These are phyloP conservation scores for Suillus subalutaceus DNA, from an alignment of 768 basidiomycete species.

Conservation along the genomic window DNA sequence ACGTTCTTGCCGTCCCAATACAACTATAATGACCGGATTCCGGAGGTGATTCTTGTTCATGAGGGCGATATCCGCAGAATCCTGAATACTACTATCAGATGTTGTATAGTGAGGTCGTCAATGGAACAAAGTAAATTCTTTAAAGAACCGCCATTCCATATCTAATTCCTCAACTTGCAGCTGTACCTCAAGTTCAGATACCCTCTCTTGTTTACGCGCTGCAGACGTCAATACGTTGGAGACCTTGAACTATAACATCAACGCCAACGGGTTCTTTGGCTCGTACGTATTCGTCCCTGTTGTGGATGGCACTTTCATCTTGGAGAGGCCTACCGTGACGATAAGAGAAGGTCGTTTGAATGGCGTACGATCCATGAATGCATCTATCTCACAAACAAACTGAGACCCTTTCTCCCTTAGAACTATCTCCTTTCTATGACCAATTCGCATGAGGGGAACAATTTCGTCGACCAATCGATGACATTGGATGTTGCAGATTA, in stretches of 20 bases:
- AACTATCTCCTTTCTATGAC: too few species aligned
- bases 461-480: too few species aligned
- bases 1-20: slow-evolving; percentile 49
- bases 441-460: too few species aligned
- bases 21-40: slow-evolving; percentile 42
- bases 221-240: neutral
- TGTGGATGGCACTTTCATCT: neutral
- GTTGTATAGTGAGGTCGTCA: slow-evolving; percentile 35
- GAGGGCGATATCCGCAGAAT: neutral
- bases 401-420: too few species aligned
- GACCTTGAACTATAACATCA: neutral
- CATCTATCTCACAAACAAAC: too few species aligned
- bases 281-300: neutral
- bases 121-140: slow-evolving; percentile 37
- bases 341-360: neutral
- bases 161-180: neutral
- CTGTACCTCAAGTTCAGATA: neutral
- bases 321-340: neutral
- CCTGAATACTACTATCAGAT: slow-evolving; percentile 22
- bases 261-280: neutral
- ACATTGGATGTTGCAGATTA: too few species aligned
- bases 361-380: neutral
- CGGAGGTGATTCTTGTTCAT: slow-evolving; percentile 32
- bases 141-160: neutral
- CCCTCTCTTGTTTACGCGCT: neutral